Conservation (phyloP, 306 rosid species). For the Arachis stenosperma region DNA sequence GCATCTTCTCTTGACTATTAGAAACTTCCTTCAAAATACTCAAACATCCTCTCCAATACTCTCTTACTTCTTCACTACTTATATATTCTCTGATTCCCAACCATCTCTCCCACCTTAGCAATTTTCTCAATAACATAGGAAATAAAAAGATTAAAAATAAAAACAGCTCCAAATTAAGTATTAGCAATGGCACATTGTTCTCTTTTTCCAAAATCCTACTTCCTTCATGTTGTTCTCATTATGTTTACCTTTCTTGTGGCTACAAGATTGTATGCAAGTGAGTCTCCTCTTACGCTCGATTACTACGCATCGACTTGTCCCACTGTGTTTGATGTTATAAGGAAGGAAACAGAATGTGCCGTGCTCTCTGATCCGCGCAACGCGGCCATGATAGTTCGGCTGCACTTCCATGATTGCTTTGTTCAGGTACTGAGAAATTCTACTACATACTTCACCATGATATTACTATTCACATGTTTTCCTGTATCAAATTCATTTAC, state of each 20-base stretch:
- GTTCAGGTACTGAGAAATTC: conserved; percentile 62
- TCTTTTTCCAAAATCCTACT: conserved; percentile 31
- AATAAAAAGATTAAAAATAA: no score
- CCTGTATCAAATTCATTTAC: not conserved
- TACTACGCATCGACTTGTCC: conserved; percentile 83
- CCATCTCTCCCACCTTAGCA: conserved; percentile 52
- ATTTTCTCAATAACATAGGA: conserved; percentile 24
- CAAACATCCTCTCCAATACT: conserved; percentile 36
- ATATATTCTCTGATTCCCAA: conserved; percentile 49
- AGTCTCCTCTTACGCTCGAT: conserved; percentile 63
- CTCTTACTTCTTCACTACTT: conserved; percentile 14
- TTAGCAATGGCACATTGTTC: conserved; percentile 51
- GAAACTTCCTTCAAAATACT: conserved; percentile 36
- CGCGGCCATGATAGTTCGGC: conserved; percentile 68
- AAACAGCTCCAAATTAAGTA: not conserved
- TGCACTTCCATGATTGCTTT: conserved; percentile 94
- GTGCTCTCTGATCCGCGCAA: conserved; percentile 70
- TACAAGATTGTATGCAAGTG: conserved; percentile 54
- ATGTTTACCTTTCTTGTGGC: conserved; percentile 35
- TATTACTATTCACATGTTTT: conserved; percentile 6
- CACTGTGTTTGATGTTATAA: conserved; percentile 62
- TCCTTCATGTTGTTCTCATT: conserved; percentile 43
- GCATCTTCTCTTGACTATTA: conserved; percentile 83
- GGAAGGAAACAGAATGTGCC: conserved; percentile 76
- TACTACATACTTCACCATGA: not conserved